These are phyloP conservation scores for Harringtonia aguacate DNA, from an alignment of 2,329 filamentous ascomycete genomes.

Conservation along the genomic window DNA sequence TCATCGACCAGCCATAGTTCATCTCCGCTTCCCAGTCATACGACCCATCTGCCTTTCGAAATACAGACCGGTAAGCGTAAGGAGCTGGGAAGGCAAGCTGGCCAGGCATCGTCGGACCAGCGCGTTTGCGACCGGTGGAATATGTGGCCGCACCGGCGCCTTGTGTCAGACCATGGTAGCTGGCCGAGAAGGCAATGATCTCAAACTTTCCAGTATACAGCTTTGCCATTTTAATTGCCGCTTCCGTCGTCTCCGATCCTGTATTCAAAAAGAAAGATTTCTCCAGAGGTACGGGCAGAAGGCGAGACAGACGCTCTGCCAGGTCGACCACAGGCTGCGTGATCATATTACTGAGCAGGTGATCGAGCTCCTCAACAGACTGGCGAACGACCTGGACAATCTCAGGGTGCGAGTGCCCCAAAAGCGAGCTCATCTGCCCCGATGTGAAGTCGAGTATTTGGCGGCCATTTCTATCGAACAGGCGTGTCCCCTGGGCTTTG, in stretches of 20 bases:
- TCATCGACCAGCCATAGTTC: slow-evolving; percentile 49
- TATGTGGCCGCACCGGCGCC: slow-evolving; percentile 42
- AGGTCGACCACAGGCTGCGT: slow-evolving; percentile 42
- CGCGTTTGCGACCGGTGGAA: slow-evolving; percentile 36
- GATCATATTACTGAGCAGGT: slow-evolving; percentile 47
- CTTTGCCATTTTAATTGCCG: slow-evolving; percentile 43
- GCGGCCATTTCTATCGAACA: slow-evolving; percentile 31
- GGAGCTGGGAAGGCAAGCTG: slow-evolving; percentile 47
- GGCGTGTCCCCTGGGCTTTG: slow-evolving; percentile 29
- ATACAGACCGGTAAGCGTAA: slow-evolving; percentile 50
- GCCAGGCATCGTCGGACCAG: slow-evolving; percentile 39
- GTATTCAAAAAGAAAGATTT: slow-evolving; percentile 43
- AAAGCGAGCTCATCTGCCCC: slow-evolving; percentile 46
- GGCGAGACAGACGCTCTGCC: slow-evolving; percentile 33
- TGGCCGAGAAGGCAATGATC: slow-evolving; percentile 46
- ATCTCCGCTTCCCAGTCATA: slow-evolving; percentile 58
- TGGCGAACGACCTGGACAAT: slow-evolving; percentile 39
- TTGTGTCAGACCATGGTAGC: slow-evolving; percentile 50
- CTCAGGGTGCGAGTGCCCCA: slow-evolving; percentile 47
- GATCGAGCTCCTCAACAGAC: slow-evolving; percentile 39
- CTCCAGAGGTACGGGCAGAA: slow-evolving; percentile 35
- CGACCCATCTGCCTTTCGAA: slow-evolving; percentile 44
- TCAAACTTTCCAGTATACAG: slow-evolving; percentile 52
- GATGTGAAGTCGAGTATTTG: slow-evolving; percentile 48
- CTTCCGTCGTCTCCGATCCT: slow-evolving; percentile 7